Percentiles rank a stretch among this genome's conserved stretches.
phyloP scores from a whole-genome alignment of 2,329 filamentous ascomycete species.

The Penicillium nordicum region DNA sequence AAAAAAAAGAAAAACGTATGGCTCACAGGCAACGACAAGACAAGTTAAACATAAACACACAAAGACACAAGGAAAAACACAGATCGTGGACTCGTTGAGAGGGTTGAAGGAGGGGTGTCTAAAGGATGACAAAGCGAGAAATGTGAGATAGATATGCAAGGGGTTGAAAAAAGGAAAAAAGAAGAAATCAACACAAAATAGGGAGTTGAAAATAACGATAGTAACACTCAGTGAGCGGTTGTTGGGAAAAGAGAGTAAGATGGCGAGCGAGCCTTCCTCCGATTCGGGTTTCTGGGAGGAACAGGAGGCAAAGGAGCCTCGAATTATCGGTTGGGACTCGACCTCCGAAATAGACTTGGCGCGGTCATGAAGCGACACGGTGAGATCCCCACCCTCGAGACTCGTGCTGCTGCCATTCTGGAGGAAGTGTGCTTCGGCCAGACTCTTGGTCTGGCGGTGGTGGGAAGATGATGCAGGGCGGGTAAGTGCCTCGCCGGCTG shows the following conservation, averaged over 20 bases:
- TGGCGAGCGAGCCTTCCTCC: conserved; percentile 37
- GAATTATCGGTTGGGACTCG: conserved; percentile 19
- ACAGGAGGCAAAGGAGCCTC: conserved; percentile 23
- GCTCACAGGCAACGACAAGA: conserved; percentile 22
- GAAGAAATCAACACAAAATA: conserved; percentile 6
- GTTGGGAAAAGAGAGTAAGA: conserved; percentile 46
- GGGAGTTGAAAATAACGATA: conserved; percentile 6
- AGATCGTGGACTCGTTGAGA: conserved; percentile 14
- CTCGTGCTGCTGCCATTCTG: conserved; percentile 27
- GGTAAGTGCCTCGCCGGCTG: conserved; percentile 20
- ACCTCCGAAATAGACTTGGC: conserved; percentile 38
- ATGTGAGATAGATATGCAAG: conserved; percentile 13
- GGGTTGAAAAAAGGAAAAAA: conserved; percentile 6
- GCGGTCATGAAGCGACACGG: conserved; percentile 31
- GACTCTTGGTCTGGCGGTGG: conserved; percentile 39
- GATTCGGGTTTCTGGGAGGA: conserved; percentile 27
- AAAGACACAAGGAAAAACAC: conserved; percentile 9
- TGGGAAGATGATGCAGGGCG: conserved; percentile 27
- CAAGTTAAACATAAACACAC: conserved; percentile 20
- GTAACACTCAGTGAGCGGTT: conserved; percentile 11
- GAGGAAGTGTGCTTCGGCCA: conserved; percentile 33
- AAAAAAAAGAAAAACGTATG: conserved; percentile 10
- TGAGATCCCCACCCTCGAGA: conserved; percentile 27
- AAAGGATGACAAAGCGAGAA: conserved; percentile 5
- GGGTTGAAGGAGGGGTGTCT: not conserved